These are phyloP conservation scores for Cucurbita ficifolia DNA, from an alignment of 306 rosid species.

Conservation along the genomic window DNA sequence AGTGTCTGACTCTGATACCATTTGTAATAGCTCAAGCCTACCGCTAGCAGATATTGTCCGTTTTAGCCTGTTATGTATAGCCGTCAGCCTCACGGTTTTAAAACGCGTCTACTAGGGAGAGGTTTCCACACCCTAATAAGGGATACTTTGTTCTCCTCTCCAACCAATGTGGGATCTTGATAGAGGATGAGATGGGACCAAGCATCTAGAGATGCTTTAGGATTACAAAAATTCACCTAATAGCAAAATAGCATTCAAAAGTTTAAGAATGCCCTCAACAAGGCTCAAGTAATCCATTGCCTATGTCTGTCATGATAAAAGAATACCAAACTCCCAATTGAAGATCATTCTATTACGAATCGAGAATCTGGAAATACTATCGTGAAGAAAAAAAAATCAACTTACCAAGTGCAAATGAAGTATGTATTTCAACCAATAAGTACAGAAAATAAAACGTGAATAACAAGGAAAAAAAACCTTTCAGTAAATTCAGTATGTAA, in stretches of 20 bases:
- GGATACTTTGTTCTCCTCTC: too few species aligned
- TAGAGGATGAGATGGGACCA: neutral
- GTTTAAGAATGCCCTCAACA: neutral
- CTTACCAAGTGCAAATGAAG: neutral
- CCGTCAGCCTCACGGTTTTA: too few species aligned
- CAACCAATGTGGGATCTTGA: too few species aligned
- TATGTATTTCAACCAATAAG: slow-evolving; percentile 13
- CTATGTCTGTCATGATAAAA: neutral
- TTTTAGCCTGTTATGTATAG: too few species aligned
- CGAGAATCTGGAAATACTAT: neutral
- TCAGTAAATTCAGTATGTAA: slow-evolving; percentile 28
- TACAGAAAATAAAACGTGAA: neutral
- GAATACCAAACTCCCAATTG: neutral
- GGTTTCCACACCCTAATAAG: too few species aligned
- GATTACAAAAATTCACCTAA: neutral
- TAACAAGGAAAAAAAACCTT: slow-evolving; percentile 40
- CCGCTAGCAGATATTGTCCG: too few species aligned
- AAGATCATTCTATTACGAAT: neutral
- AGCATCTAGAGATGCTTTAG: neutral
- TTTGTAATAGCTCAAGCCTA: too few species aligned
- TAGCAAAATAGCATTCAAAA: neutral
- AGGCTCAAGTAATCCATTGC: neutral
- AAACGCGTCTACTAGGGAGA: too few species aligned
- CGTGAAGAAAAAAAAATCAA: neutral
- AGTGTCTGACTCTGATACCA: too few species aligned